These are phyloP conservation scores for Candida pini DNA, from an alignment of 805 yeast species.

Conservation along the genomic window DNA sequence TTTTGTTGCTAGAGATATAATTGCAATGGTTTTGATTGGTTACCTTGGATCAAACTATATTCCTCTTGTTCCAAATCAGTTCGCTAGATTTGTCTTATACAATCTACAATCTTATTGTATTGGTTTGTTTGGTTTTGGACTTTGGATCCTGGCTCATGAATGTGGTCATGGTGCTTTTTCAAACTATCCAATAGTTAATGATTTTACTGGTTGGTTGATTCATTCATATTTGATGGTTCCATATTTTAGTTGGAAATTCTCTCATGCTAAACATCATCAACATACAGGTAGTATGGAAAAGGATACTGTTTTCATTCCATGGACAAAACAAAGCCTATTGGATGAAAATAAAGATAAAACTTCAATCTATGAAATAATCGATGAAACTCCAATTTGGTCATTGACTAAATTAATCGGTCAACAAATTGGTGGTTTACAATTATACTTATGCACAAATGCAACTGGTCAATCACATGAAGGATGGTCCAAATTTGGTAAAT, in stretches of 20 bases:
- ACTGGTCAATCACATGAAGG: constrained; percentile 50
- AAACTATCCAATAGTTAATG: constrained; percentile 47
- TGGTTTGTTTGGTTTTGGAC: constrained; percentile 50
- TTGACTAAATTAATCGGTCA: constrained; percentile 40
- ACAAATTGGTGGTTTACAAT: constrained; percentile 52
- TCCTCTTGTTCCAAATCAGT: constrained; percentile 33
- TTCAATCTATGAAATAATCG: constrained; percentile 39
- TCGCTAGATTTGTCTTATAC: constrained; percentile 38
- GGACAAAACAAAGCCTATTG: constrained; percentile 41
- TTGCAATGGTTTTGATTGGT: constrained; percentile 38
- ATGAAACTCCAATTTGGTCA: constrained; percentile 50
- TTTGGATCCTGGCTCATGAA: constrained; percentile 61
- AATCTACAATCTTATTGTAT: constrained; percentile 32
- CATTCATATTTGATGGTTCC: constrained; percentile 56
- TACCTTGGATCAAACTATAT: constrained; percentile 37
- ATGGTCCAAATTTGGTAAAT: constrained; percentile 35
- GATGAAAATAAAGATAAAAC: constrained; percentile 28
- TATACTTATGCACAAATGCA: constrained; percentile 46
- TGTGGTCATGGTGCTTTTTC: constrained; percentile 63
- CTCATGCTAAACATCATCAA: constrained; percentile 58
- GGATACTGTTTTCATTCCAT: constrained; percentile 58
- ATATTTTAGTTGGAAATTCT: constrained; percentile 57
- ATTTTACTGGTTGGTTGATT: constrained; percentile 54
- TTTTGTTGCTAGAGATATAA: constrained; percentile 49
- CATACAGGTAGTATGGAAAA: constrained; percentile 55